Percentiles rank a stretch among this genome's conserved stretches.
Evolutionary conservation across 2,329 filamentous ascomycete genomes (phyloP).

Genomic region (Aspergillus pseudonomiae): DNA sequence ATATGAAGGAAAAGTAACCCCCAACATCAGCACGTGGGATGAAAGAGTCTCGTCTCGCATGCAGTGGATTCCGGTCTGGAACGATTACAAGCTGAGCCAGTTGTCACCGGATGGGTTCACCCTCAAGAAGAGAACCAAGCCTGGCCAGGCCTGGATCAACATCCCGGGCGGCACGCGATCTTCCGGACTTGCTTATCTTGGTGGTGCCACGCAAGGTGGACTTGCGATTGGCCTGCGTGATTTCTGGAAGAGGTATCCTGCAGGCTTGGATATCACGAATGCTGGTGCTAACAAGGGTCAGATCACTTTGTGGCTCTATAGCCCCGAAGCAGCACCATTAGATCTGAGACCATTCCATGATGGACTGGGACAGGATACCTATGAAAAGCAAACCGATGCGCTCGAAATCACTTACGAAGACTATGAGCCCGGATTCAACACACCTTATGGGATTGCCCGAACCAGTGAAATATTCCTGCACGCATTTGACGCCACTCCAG

Average conservation of each 20-base stretch:
- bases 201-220: constrained; percentile 60
- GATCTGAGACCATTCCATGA: constrained; percentile 63
- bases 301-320: constrained; percentile 65
- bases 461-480: constrained; percentile 61
- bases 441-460: constrained; percentile 60
- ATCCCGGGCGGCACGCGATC: constrained; percentile 60
- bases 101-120: constrained; percentile 64
- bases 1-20: constrained; percentile 34
- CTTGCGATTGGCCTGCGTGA: constrained; percentile 61
- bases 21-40: constrained; percentile 27
- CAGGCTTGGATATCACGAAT: constrained; percentile 58
- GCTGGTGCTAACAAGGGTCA: constrained; percentile 54
- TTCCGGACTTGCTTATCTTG: constrained; percentile 62
- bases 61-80: constrained; percentile 62
- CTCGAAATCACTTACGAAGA: constrained; percentile 67
- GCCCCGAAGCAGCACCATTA: constrained; percentile 57
- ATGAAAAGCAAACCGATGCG: constrained; percentile 61
- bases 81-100: constrained; percentile 60
- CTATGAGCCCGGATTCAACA: constrained; percentile 59
- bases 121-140: constrained; percentile 62
- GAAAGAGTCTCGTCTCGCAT: constrained; percentile 53
- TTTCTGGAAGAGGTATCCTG: constrained; percentile 67
- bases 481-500: constrained; percentile 57
- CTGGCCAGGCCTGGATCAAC: constrained; percentile 18
- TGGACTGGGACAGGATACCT: constrained; percentile 58